A percentile compares a stretch with the other conserved stretches of the same genome.
Evolutionary conservation across 148 eudicot species (phyloP).

Genomic region (Vaccinium vitisidaea): DNA sequence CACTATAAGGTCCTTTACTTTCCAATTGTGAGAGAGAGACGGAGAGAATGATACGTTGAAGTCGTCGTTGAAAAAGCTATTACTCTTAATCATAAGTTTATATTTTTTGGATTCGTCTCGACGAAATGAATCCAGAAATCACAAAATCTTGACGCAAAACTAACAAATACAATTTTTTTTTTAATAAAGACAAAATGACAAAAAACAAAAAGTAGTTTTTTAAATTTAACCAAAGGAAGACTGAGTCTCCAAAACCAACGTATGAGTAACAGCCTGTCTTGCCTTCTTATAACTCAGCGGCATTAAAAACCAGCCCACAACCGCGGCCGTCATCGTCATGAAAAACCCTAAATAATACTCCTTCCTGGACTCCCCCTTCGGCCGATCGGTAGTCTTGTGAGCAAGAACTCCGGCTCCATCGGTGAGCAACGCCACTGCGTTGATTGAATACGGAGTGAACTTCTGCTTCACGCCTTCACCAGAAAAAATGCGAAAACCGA

Average conservation of each 20-base stretch:
- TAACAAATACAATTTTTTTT: no score
- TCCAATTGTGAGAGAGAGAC: neutral
- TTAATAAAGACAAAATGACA: no score
- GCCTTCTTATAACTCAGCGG: constrained; percentile 51
- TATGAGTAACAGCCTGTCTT: constrained; percentile 31
- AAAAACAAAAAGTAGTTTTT: no score
- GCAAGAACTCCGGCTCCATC: constrained; percentile 59
- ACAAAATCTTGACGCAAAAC: no score
- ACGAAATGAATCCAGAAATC: no score
- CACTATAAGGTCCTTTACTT: no score
- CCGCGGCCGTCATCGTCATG: constrained; percentile 44
- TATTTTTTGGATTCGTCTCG: no score
- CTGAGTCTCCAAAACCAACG: constrained; percentile 68
- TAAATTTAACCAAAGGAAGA: constrained; percentile 17
- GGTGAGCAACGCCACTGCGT: constrained; percentile 54
- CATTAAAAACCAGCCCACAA: constrained; percentile 44
- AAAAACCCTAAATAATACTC: constrained; percentile 48
- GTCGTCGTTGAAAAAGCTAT: constrained; percentile 32
- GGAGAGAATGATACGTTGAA: constrained; percentile 35
- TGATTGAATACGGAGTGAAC: constrained; percentile 45
- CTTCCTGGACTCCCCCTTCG: constrained; percentile 29
- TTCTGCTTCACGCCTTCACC: no score
- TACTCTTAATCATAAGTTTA: no score
- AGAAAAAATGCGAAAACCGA: constrained; percentile 52
- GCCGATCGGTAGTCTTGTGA: constrained; percentile 39